Evolutionary conservation across 2,329 filamentous ascomycete genomes (phyloP).

Genomic region (Tolypocladium sp.): DNA sequence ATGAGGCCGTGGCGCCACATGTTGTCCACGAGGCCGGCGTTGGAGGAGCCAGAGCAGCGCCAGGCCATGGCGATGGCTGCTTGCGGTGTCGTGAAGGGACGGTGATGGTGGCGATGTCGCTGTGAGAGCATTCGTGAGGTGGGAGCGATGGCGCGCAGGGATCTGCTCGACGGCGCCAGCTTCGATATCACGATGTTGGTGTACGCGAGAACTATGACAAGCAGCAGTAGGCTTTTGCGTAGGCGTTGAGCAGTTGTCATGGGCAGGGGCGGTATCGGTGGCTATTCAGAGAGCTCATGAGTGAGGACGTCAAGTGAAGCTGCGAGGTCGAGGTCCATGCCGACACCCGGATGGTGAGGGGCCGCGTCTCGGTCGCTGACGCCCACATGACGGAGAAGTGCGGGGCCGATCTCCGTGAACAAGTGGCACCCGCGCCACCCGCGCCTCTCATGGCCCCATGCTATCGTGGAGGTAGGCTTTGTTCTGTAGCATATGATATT

Average conservation of each 20-base stretch:
- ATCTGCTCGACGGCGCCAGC: background rate
- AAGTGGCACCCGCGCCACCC: background rate
- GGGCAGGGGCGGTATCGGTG: background rate
- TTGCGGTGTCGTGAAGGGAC: background rate
- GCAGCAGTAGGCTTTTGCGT: no score
- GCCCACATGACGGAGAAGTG: background rate
- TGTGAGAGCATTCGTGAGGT: background rate
- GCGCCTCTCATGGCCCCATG: no score
- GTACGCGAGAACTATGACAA: background rate
- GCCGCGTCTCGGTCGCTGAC: background rate
- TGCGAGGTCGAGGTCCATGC: background rate
- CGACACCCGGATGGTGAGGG: background rate
- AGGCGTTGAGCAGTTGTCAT: background rate
- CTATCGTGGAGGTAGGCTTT: no score
- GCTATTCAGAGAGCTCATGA: background rate
- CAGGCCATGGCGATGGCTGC: slow-evolving; percentile 64
- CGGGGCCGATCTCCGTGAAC: background rate
- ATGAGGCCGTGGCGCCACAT: slow-evolving; percentile 66
- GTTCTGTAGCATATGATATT: no score
- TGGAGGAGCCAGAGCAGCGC: slow-evolving; percentile 69
- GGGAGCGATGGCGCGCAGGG: background rate
- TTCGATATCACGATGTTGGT: background rate
- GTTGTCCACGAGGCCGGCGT: slow-evolving; percentile 69
- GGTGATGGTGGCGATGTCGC: background rate
- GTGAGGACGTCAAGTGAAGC: background rate